phyloP scores from a whole-genome alignment of 2,329 filamentous ascomycete species.

The Zymoseptoria pseudotritici region DNA sequence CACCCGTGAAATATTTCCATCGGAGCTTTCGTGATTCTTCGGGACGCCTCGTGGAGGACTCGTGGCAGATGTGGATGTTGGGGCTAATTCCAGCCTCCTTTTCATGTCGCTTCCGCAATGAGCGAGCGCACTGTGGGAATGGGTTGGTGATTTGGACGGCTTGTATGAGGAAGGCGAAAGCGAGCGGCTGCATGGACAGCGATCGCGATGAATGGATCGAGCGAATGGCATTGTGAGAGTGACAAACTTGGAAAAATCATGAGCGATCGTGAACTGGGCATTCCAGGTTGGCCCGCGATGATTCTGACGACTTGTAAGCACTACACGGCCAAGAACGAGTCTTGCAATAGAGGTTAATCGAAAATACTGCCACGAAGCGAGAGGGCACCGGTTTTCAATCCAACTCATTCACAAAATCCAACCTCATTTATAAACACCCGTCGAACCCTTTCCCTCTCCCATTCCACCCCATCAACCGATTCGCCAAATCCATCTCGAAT shows the following conservation, averaged over 20 bases:
- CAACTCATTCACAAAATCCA: too few relatives aligned
- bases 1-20: neutral
- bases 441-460: conserved; percentile 9
- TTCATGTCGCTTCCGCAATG: neutral
- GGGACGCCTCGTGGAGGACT: neutral
- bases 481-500: conserved; percentile 17
- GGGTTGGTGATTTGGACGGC: neutral
- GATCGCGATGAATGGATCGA: neutral
- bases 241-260: neutral
- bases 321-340: too few relatives aligned
- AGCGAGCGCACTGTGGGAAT: neutral
- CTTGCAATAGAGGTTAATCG: too few relatives aligned
- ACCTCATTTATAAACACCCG: neutral
- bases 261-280: neutral
- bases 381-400: too few relatives aligned
- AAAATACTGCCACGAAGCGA: too few relatives aligned
- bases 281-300: too few relatives aligned
- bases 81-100: neutral
- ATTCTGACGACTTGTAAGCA: too few relatives aligned
- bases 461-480: conserved; percentile 21
- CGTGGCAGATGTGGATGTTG: neutral
- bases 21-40: neutral
- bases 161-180: neutral
- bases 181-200: neutral
- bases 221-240: neutral